Evolutionary conservation across 192 early-diverging fungal genomes (phyloP).

Genomic region (Gamsiella multidivaricata): DNA sequence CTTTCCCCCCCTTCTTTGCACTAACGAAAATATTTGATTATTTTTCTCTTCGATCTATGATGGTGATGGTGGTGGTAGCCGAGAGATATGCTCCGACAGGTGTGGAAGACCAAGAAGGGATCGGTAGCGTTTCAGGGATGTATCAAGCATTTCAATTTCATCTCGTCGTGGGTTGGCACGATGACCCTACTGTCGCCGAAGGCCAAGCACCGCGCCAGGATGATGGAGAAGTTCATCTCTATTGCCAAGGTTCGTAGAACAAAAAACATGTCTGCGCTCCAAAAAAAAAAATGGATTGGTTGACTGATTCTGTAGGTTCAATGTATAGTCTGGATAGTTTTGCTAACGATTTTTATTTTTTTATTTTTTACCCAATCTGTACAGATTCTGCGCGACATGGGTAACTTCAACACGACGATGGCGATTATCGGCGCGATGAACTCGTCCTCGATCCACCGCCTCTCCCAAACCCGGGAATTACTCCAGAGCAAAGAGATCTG

Average conservation of each 20-base stretch:
- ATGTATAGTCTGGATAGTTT: background rate
- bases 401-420: slow-evolving; percentile 85
- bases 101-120: slow-evolving; percentile 62
- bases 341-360: slow-evolving; percentile 4
- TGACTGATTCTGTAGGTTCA: too few species aligned
- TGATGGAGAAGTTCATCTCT: slow-evolving; percentile 76
- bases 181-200: slow-evolving; percentile 71
- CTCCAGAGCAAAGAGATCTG: slow-evolving; percentile 61
- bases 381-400: slow-evolving; percentile 70
- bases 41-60: too few species aligned
- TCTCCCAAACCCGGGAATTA: slow-evolving; percentile 68
- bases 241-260: slow-evolving; percentile 67
- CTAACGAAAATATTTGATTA: background rate
- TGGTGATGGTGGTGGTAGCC: too few species aligned
- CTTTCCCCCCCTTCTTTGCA: background rate
- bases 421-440: slow-evolving; percentile 80
- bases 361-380: too few species aligned
- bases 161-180: slow-evolving; percentile 79
- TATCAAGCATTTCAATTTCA: slow-evolving; percentile 76
- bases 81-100: slow-evolving; percentile 69
- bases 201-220: slow-evolving; percentile 67
- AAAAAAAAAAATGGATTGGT: background rate
- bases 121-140: slow-evolving; percentile 62
- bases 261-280: too few species aligned
- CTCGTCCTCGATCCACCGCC: slow-evolving; percentile 67